A percentile compares a stretch with the other conserved stretches of the same genome.
Evolutionary conservation across 441 rosid genomes (phyloP).

Genomic region (Adansonia grandidieri): DNA sequence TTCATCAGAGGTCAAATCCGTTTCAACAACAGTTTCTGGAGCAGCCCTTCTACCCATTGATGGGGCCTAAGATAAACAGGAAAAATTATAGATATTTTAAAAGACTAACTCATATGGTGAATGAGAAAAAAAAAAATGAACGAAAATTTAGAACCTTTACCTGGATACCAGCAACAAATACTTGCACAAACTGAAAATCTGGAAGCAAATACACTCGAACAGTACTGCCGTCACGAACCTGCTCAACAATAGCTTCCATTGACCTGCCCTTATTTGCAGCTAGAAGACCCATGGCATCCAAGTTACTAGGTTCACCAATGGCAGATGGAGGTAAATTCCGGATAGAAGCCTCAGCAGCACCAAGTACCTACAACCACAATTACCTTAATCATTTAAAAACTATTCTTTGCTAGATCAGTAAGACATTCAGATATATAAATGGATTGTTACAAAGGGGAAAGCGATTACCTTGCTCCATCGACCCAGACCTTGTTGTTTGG

Average conservation of each 20-base stretch:
- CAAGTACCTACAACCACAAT: constrained; percentile 58
- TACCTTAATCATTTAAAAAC: constrained; percentile 4
- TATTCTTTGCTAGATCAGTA: not conserved
- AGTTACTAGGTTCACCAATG: constrained; percentile 78
- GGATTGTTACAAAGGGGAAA: not conserved
- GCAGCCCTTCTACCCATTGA: constrained; percentile 77
- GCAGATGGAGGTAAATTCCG: constrained; percentile 94
- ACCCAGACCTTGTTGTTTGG: constrained; percentile 80
- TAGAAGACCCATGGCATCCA: constrained; percentile 86
- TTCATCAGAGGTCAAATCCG: constrained; percentile 53
- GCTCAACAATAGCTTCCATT: constrained; percentile 93
- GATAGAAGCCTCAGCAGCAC: constrained; percentile 79
- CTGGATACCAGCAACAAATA: constrained; percentile 96
- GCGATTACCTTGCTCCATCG: constrained; percentile 82
- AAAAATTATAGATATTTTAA: constrained; percentile 14
- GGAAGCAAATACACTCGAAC: constrained; percentile 94
- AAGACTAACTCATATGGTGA: not conserved
- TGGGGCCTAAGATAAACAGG: constrained; percentile 64
- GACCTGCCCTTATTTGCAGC: constrained; percentile 86
- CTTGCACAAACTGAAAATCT: constrained; percentile 93
- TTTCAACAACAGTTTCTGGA: constrained; percentile 53
- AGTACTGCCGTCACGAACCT: constrained; percentile 97
- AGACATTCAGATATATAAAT: not conserved
- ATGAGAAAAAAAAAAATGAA: not conserved
- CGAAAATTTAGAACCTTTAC: constrained; percentile 45